A percentile compares a stretch with the other conserved stretches of the same genome.
These are phyloP conservation scores for Lasiosphaeriaceae sp. DNA, from an alignment of 495 filamentous ascomycete genomes.

Conservation along the genomic window DNA sequence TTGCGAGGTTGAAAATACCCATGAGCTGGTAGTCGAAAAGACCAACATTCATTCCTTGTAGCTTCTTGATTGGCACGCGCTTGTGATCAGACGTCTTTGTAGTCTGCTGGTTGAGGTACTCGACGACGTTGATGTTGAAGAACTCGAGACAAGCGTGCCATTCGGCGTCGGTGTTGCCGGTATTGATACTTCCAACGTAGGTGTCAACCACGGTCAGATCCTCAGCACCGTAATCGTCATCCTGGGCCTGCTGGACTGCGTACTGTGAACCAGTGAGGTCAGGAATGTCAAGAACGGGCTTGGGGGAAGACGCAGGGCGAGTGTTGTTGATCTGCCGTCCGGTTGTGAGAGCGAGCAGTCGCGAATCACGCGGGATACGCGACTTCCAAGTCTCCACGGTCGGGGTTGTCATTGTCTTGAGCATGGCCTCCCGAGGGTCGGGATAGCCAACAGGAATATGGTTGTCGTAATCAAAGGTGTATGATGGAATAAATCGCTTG, in stretches of 20 bases:
- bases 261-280: background rate
- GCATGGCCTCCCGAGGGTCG: no score
- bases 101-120: constrained; percentile 4
- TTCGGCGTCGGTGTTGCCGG: constrained; percentile 6
- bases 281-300: background rate
- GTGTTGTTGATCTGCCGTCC: no score
- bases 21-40: constrained; percentile 30
- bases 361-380: no score
- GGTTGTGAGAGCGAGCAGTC: no score
- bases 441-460: no score
- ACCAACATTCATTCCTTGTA: constrained; percentile 19
- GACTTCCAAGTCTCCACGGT: no score
- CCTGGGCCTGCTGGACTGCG: constrained; percentile 6
- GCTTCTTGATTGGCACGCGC: constrained; percentile 22
- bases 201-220: constrained; percentile 18
- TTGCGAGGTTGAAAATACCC: constrained; percentile 18
- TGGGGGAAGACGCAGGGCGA: background rate
- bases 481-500: no score
- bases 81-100: background rate
- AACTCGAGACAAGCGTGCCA: constrained; percentile 18
- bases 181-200: constrained; percentile 21
- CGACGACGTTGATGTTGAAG: constrained; percentile 15
- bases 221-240: constrained; percentile 19
- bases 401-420: no score
- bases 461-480: no score